Evolutionary conservation across 73 alveolate genomes (phyloP).

Genomic region (Breviolum minutum): DNA sequence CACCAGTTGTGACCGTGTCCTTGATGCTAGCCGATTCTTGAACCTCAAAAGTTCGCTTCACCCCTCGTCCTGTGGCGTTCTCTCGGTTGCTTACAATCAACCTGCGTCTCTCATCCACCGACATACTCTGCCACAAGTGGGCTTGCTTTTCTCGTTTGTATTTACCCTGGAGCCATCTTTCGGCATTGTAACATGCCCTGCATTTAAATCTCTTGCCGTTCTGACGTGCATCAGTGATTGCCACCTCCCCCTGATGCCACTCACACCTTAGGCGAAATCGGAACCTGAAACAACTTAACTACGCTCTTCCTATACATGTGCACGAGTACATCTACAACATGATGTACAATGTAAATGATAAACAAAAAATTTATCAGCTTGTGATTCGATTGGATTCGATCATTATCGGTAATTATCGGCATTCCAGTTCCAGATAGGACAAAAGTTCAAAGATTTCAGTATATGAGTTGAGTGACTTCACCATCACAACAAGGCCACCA

Average conservation of each 20-base stretch:
- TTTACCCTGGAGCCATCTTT: not conserved
- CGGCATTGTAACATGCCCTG: not conserved
- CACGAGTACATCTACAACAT: not conserved
- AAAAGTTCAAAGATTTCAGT: too few relatives aligned
- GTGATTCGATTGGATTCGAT: too few relatives aligned
- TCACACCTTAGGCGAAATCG: not conserved
- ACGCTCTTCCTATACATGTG: not conserved
- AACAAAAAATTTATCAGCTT: too few relatives aligned
- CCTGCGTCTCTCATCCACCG: not conserved
- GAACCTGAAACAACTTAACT: not conserved
- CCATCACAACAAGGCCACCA: too few relatives aligned
- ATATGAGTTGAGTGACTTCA: too few relatives aligned
- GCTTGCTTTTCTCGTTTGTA: not conserved
- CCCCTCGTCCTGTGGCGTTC: not conserved
- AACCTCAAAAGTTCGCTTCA: not conserved
- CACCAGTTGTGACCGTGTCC: not conserved
- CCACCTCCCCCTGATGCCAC: not conserved
- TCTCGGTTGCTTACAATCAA: not conserved
- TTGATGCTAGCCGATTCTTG: not conserved
- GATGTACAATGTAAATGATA: not conserved
- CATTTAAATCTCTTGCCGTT: slow-evolving; percentile 26
- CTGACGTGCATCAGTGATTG: not conserved
- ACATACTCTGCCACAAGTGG: slow-evolving; percentile 1
- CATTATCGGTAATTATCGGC: too few relatives aligned
- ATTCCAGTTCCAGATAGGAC: too few relatives aligned